phyloP scores from a whole-genome alignment of 176 grass and related monocot species.

The Raddia distichophylla region DNA sequence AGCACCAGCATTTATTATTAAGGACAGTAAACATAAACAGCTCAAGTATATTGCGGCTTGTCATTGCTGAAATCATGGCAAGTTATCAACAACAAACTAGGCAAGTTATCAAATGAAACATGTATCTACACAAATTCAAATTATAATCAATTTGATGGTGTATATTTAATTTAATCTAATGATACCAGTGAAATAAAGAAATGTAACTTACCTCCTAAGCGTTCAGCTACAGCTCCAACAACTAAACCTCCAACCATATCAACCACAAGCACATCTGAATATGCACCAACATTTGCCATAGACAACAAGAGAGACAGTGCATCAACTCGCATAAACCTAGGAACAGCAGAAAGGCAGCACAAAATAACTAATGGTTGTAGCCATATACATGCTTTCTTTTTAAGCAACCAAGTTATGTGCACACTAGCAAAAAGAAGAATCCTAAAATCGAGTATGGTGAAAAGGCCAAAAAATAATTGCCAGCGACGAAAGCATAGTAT shows the following conservation, averaged over 20 bases:
- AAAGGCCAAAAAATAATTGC: neutral
- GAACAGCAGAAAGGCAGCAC: constrained; percentile 21
- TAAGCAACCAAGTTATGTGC: neutral
- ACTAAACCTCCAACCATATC: constrained; percentile 94
- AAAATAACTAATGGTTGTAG: constrained; percentile 30
- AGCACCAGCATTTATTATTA: neutral
- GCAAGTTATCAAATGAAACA: constrained; percentile 2
- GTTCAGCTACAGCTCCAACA: constrained; percentile 82
- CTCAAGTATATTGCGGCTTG: neutral
- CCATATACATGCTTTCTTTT: neutral
- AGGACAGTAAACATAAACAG: constrained; percentile 10
- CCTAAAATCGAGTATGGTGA: constrained; percentile 27
- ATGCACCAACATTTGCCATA: constrained; percentile 86
- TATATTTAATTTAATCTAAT: constrained; percentile 15
- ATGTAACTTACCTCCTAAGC: constrained; percentile 70
- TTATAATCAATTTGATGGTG: neutral
- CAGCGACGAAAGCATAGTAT: constrained; percentile 10
- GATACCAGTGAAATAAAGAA: constrained; percentile 15
- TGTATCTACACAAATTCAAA: neutral
- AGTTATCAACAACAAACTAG: neutral
- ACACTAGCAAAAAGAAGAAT: neutral
- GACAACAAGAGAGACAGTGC: constrained; percentile 79
- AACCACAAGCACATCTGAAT: constrained; percentile 81
- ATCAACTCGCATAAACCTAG: constrained; percentile 96
- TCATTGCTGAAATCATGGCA: neutral